A percentile compares a stretch with the other conserved stretches of the same genome.
Conservation (phyloP, 257 asterid species). For the Gynochthodes officinalis region DNA sequence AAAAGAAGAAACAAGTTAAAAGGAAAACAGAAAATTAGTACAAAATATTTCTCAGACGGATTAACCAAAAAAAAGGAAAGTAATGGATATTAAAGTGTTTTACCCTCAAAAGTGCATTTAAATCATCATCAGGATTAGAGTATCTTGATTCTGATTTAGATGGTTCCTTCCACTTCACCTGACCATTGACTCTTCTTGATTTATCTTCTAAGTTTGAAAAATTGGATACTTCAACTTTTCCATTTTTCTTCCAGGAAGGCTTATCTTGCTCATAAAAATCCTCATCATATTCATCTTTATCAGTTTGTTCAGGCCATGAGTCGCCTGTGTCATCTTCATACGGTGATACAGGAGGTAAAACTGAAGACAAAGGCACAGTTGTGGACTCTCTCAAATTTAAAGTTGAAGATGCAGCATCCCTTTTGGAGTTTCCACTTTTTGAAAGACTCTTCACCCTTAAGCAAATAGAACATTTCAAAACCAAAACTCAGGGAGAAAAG, state of each 20-base stretch:
- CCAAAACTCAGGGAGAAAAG: constrained; percentile 5
- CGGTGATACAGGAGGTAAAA: constrained; percentile 47
- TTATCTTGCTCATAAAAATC: constrained; percentile 76
- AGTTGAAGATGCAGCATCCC: constrained; percentile 64
- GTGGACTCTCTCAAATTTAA: constrained; percentile 71
- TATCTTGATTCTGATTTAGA: constrained; percentile 54
- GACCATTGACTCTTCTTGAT: constrained; percentile 58
- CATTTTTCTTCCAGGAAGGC: constrained; percentile 49
- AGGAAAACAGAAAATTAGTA: constrained; percentile 7
- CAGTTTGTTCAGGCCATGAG: constrained; percentile 82
- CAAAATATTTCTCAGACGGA: background rate
- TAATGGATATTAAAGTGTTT: background rate
- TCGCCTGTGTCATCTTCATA: constrained; percentile 81
- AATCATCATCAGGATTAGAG: constrained; percentile 51
- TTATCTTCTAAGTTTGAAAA: constrained; percentile 53
- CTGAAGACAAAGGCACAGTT: constrained; percentile 50
- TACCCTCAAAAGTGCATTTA: constrained; percentile 79
- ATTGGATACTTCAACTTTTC: constrained; percentile 51
- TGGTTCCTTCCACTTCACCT: constrained; percentile 74
- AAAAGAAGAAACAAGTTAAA: constrained; percentile 5
- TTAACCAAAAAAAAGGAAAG: too few species aligned
- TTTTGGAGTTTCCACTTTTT: constrained; percentile 73
- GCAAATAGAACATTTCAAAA: constrained; percentile 10
- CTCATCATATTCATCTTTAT: constrained; percentile 78
- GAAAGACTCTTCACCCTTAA: constrained; percentile 96